phyloP scores from a whole-genome alignment of 192 early-diverging fungal species.

The Radiomyces spectabilis region DNA sequence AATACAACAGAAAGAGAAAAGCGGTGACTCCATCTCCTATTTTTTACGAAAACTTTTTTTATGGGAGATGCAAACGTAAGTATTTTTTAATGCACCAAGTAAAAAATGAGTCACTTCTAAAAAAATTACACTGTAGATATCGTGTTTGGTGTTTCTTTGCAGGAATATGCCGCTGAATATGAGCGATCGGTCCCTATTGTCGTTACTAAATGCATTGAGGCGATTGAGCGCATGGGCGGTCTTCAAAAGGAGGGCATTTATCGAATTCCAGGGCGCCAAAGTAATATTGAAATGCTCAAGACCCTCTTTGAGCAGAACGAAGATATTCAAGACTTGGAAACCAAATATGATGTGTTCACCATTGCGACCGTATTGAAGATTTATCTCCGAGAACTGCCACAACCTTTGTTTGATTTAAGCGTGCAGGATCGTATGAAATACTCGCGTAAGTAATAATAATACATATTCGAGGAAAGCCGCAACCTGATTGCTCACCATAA shows the following conservation, averaged over 20 bases:
- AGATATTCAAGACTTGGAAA: slow-evolving; percentile 7
- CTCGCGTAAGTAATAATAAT: slow-evolving; percentile 32
- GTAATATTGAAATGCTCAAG: slow-evolving; percentile 20
- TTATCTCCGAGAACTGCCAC: slow-evolving; percentile 53
- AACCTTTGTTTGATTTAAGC: slow-evolving; percentile 49
- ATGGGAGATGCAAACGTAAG: slow-evolving; percentile 24
- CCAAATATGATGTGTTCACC: slow-evolving; percentile 46
- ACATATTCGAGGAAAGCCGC: too few relatives aligned
- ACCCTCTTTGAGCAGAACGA: slow-evolving; percentile 27
- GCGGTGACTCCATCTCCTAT: slow-evolving; percentile 16
- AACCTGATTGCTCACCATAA: too few relatives aligned
- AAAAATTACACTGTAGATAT: slow-evolving; percentile 10
- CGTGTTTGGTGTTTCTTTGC: slow-evolving; percentile 25
- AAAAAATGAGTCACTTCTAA: neutral
- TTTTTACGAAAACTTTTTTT: slow-evolving; percentile 24
- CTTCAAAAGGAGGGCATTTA: slow-evolving; percentile 32
- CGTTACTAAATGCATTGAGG: slow-evolving; percentile 25
- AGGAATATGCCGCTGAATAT: slow-evolving; percentile 20
- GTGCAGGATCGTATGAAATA: slow-evolving; percentile 43
- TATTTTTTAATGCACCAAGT: neutral
- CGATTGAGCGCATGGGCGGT: slow-evolving; percentile 24
- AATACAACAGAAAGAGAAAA: too few relatives aligned
- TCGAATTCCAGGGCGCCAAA: slow-evolving; percentile 28
- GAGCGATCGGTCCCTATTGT: slow-evolving; percentile 19
- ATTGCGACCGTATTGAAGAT: slow-evolving; percentile 56